Percentiles rank a stretch among this genome's conserved stretches.
Conservation (phyloP, 441 rosid species). For the Croton setiger region DNA sequence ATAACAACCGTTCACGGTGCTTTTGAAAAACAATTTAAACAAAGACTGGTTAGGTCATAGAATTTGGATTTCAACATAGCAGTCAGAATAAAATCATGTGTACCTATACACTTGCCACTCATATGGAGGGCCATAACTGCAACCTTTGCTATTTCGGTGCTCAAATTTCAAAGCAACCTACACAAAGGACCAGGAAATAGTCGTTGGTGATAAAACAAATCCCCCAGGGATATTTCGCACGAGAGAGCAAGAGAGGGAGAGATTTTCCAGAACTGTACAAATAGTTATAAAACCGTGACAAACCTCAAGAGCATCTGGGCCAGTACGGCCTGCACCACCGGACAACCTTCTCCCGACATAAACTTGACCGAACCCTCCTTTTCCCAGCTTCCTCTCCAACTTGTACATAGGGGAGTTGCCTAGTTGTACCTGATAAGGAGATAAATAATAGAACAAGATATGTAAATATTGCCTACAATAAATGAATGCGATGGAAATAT, state of each 20-base stretch:
- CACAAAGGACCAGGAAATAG: conserved; percentile 9
- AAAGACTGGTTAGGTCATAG: conserved; percentile 12
- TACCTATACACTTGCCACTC: conserved; percentile 82
- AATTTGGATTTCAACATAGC: not conserved
- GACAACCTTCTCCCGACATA: conserved; percentile 63
- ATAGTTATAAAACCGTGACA: conserved; percentile 12
- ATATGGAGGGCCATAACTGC: conserved; percentile 67
- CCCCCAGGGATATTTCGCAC: not conserved
- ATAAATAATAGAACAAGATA: conserved; percentile 1
- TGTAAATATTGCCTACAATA: not conserved
- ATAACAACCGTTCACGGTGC: conserved; percentile 70
- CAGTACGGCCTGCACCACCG: conserved; percentile 36
- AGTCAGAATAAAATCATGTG: conserved; percentile 15
- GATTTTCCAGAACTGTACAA: not conserved
- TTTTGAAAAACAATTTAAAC: conserved; percentile 19
- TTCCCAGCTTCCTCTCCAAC: conserved; percentile 65
- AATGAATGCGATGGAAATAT: not conserved
- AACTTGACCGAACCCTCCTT: conserved; percentile 89
- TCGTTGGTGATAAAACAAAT: not conserved
- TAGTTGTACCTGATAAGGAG: conserved; percentile 45
- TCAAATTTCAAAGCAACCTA: conserved; percentile 80
- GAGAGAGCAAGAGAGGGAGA: not conserved
- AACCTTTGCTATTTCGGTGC: conserved; percentile 76
- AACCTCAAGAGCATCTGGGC: conserved; percentile 58
- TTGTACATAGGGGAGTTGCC: conserved; percentile 64